Base-by-base conservation (phyloP, 2,329 filamentous ascomycete species). In the Pseudogymnoascus sp. region DNA sequence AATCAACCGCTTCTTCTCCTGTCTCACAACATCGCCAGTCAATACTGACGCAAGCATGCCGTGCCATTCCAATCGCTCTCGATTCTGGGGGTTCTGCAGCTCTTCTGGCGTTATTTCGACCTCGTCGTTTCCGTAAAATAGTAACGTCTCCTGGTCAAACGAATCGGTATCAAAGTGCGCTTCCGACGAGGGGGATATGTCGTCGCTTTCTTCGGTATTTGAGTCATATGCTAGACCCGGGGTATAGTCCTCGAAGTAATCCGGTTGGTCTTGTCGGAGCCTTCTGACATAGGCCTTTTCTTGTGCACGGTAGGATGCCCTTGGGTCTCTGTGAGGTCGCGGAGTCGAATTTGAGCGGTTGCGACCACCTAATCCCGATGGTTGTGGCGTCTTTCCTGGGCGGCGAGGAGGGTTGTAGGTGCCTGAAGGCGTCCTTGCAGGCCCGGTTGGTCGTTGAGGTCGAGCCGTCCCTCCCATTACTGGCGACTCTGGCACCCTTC, bases 1-100 rank as follows among this genome's bases (percentile, higher is more conserved):
- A 68, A 96, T 95, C 71, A 99, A 77, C 49, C 95, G 87, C 75
- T 96, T 96, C 81, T 99, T 99, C 78, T 99, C 95, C 75, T 99
- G 95, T 71, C 91, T 91, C 64, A 99, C 93, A 7, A 99, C 95
- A 74, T 99, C 95, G 68, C 95, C 95, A 0, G 93, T 97, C 68
- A 99, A 79, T 3, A 99, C 95, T 12, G 93, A 96, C 65, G 93
- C 91, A 63, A 99, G 79, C 95, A 99, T 99, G 2, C 91, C 91
- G 76, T 99, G 93, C 95, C 95, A 99, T 76, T 99, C 95, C 23
- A 99, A 80, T 49, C 93, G 83, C 75, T 97, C 95, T 65, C 93
- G 84, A 72, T 93, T 97, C 66, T 88, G 86, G 0, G 92, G 90
- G 69, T 97, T 90, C 75, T 90, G 89, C 61, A 97, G 77, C 74